These are phyloP conservation scores for Camptophora hylomeconis DNA, from an alignment of 2,329 filamentous ascomycete species.

Conservation along the genomic window DNA sequence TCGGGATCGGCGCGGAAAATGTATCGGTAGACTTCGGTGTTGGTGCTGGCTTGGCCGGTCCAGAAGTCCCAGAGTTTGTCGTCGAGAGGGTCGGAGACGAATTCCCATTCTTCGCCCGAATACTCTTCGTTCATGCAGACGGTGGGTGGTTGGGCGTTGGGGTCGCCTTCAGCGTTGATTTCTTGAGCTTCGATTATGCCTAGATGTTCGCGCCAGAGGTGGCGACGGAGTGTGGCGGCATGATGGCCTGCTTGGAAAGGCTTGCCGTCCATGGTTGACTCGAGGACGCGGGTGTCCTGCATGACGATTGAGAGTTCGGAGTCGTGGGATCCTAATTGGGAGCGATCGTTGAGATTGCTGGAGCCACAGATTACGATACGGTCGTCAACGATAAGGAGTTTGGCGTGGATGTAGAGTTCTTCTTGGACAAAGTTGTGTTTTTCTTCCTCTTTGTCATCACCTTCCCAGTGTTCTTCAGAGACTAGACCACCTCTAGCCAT, in stretches of 20 bases:
- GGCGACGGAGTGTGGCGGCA: conserved; percentile 66
- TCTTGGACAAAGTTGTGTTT: conserved; percentile 78
- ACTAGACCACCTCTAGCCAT: conserved; percentile 58
- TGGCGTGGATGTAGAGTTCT: conserved; percentile 89
- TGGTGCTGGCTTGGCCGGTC: conserved; percentile 57
- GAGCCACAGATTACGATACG: conserved; percentile 69
- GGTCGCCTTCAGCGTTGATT: conserved; percentile 50
- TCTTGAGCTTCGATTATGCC: conserved; percentile 66
- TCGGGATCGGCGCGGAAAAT: conserved; percentile 87
- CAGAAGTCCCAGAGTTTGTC: conserved; percentile 58
- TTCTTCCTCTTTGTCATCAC: conserved; percentile 60
- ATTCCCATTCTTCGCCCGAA: conserved; percentile 52
- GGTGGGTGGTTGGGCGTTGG: conserved; percentile 65
- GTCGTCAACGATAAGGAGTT: conserved; percentile 73
- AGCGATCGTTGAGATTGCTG: conserved; percentile 57
- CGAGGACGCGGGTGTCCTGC: conserved; percentile 59
- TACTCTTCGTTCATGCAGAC: conserved; percentile 60
- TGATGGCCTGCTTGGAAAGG: conserved; percentile 62
- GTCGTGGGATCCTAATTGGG: conserved; percentile 72
- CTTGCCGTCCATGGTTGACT: conserved; percentile 59
- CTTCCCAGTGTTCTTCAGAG: conserved; percentile 64
- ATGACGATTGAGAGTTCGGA: conserved; percentile 84
- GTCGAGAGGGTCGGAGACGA: conserved; percentile 63
- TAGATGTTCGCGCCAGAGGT: conserved; percentile 84
- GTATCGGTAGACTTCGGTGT: conserved; percentile 68